Evolutionary conservation across 345 rosid genomes (phyloP).

Genomic region (Raphanus sativus): DNA sequence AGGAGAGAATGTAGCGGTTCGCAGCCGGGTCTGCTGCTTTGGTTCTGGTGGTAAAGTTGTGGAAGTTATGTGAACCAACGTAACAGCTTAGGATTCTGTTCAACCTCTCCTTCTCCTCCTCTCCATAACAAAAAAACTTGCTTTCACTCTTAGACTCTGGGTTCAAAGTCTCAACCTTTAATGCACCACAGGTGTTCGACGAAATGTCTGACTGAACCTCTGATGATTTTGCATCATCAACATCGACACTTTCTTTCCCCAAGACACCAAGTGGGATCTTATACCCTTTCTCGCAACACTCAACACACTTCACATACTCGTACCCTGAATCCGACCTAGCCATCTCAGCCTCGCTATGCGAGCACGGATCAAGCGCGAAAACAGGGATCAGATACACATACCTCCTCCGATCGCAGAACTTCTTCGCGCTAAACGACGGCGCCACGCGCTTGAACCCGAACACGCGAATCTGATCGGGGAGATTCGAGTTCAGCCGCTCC

Average conservation of each 20-base stretch:
- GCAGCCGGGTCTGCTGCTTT: slow-evolving; percentile 92
- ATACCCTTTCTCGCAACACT: slow-evolving; percentile 83
- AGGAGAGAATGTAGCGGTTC: slow-evolving; percentile 64
- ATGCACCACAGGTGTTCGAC: slow-evolving; percentile 38
- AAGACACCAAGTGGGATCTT: slow-evolving; percentile 61
- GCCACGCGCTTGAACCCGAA: slow-evolving; percentile 84
- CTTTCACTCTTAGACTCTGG: slow-evolving; percentile 32
- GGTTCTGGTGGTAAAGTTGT: slow-evolving; percentile 86
- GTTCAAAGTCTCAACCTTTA: slow-evolving; percentile 26
- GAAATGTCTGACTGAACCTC: slow-evolving; percentile 40
- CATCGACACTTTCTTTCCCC: slow-evolving; percentile 49
- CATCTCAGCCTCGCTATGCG: slow-evolving; percentile 77
- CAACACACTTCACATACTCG: slow-evolving; percentile 75
- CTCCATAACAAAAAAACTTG: slow-evolving; percentile 59
- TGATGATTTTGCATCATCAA: slow-evolving; percentile 27
- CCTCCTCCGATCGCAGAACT: slow-evolving; percentile 90
- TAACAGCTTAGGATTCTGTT: slow-evolving; percentile 69
- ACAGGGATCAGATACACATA: slow-evolving; percentile 87
- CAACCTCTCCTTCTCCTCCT: slow-evolving; percentile 74
- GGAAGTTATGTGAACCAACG: slow-evolving; percentile 92
- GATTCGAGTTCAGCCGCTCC: slow-evolving; percentile 63
- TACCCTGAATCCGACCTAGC: slow-evolving; percentile 68
- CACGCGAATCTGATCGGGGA: slow-evolving; percentile 64
- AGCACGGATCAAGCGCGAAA: slow-evolving; percentile 73
- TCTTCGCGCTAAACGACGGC: slow-evolving; percentile 74